phyloP scores from a whole-genome alignment of 2,329 filamentous ascomycete species.

The Biscogniauxia mediterranea region DNA sequence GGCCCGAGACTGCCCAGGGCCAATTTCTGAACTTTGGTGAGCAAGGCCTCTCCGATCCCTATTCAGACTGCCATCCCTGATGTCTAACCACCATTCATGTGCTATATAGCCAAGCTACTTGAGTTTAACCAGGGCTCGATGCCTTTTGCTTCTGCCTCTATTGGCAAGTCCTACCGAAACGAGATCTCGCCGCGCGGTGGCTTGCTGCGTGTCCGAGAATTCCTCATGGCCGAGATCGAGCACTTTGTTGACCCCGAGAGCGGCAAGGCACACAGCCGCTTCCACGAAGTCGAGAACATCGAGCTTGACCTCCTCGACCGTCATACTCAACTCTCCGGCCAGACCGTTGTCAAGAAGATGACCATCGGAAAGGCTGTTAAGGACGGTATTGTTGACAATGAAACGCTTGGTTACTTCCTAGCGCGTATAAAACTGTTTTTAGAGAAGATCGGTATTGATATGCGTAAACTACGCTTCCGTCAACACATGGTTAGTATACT shows the following conservation, averaged over 20 bases:
- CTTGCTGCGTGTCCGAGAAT: slow-evolving; percentile 90
- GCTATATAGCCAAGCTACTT: slow-evolving; percentile 68
- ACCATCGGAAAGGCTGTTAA: slow-evolving; percentile 84
- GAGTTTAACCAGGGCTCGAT: slow-evolving; percentile 94
- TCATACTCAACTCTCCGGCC: slow-evolving; percentile 80
- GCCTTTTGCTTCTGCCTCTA: slow-evolving; percentile 95
- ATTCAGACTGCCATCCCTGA: not conserved
- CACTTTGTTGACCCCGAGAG: slow-evolving; percentile 91
- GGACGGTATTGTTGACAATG: slow-evolving; percentile 84
- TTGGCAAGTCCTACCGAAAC: slow-evolving; percentile 97
- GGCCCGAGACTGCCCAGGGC: slow-evolving; percentile 95
- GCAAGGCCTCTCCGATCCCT: not conserved
- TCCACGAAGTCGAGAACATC: slow-evolving; percentile 78
- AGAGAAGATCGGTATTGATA: slow-evolving; percentile 81
- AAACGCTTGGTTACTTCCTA: slow-evolving; percentile 96
- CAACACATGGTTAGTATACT: slow-evolving; percentile 72
- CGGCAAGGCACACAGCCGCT: slow-evolving; percentile 91
- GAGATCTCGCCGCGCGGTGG: slow-evolving; percentile 93
- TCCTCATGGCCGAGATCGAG: slow-evolving; percentile 98
- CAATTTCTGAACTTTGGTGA: slow-evolving; percentile 87
- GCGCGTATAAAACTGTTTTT: slow-evolving; percentile 92
- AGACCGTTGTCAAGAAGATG: slow-evolving; percentile 71
- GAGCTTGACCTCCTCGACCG: slow-evolving; percentile 84
- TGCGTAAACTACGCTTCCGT: slow-evolving; percentile 86
- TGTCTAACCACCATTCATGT: not conserved